Conservation (phyloP, 2,329 filamentous ascomycete species). For the Fusarium abutilonis region DNA sequence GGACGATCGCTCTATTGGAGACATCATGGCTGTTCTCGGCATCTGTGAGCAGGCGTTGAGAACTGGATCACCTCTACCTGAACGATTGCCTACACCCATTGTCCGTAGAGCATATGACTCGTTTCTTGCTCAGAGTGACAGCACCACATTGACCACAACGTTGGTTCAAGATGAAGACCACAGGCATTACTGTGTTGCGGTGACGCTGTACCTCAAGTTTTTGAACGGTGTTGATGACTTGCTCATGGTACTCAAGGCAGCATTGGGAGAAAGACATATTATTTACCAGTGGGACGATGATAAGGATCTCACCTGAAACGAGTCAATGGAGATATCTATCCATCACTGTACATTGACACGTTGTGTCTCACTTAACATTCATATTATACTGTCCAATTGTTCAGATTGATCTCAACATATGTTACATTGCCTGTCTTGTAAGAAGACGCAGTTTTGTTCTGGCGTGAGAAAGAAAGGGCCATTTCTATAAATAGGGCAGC, state of each 20-base stretch:
- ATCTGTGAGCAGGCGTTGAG: conserved; percentile 59
- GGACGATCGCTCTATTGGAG: conserved; percentile 57
- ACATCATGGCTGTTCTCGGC: conserved; percentile 60
- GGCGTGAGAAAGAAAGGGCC: no score
- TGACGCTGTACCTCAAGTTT: conserved; percentile 57
- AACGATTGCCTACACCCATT: conserved; percentile 59
- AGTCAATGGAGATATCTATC: no score
- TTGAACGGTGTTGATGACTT: conserved; percentile 56
- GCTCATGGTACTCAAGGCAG: conserved; percentile 55
- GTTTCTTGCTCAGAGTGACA: conserved; percentile 33
- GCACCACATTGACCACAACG: conserved; percentile 47
- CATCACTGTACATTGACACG: not conserved
- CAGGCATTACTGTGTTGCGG: conserved; percentile 57
- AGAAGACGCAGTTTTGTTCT: no score
- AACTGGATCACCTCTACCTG: conserved; percentile 59
- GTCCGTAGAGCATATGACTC: conserved; percentile 50
- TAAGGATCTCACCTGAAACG: conserved; percentile 1
- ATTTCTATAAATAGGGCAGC: no score
- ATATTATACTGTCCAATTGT: no score
- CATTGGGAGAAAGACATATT: conserved; percentile 55
- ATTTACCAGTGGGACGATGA: conserved; percentile 45
- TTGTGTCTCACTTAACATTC: not conserved
- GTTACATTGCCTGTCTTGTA: no score
- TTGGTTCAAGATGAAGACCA: conserved; percentile 55
- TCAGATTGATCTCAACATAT: no score